Percentiles rank a stretch among this genome's conserved stretches.
These are phyloP conservation scores for Kazachstania sp. DNA, from an alignment of 1,139 yeast species.

Conservation along the genomic window DNA sequence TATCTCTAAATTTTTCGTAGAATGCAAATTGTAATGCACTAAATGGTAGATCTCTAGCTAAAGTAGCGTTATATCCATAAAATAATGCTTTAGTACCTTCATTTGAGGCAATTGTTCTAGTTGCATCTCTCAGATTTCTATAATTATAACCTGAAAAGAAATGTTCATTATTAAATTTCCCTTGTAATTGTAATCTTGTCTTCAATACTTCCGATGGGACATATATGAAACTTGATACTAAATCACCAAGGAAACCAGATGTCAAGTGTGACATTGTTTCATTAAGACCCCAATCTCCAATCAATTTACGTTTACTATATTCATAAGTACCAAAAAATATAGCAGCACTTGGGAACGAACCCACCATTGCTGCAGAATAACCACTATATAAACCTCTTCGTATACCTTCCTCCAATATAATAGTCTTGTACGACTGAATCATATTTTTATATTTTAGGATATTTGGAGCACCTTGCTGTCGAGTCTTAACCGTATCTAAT, in stretches of 20 bases:
- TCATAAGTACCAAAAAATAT: conserved; percentile 90
- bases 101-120: conserved; percentile 46
- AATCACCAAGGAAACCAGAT: conserved; percentile 87
- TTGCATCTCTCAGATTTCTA: conserved; percentile 60
- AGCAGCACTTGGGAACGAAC: conserved; percentile 89
- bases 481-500: conserved; percentile 87
- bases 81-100: conserved; percentile 77
- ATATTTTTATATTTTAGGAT: conserved; percentile 57
- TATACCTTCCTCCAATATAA: conserved; percentile 75
- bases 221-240: conserved; percentile 81
- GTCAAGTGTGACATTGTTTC: conserved; percentile 73
- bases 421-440: conserved; percentile 64
- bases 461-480: conserved; percentile 87
- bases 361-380: conserved; percentile 81
- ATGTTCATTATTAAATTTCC: conserved; percentile 68
- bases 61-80: conserved; percentile 88
- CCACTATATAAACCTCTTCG: conserved; percentile 85
- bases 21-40: conserved; percentile 94
- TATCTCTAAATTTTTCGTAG: conserved; percentile 71
- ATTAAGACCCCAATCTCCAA: conserved; percentile 55
- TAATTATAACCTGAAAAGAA: conserved; percentile 85
- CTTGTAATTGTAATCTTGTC: conserved; percentile 87
- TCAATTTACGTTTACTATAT: conserved; percentile 60
- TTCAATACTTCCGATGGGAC: conserved; percentile 98
- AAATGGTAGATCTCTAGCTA: conserved; percentile 86